These are phyloP conservation scores for Isatis tinctoria DNA, from an alignment of 345 rosid species.

Conservation along the genomic window DNA sequence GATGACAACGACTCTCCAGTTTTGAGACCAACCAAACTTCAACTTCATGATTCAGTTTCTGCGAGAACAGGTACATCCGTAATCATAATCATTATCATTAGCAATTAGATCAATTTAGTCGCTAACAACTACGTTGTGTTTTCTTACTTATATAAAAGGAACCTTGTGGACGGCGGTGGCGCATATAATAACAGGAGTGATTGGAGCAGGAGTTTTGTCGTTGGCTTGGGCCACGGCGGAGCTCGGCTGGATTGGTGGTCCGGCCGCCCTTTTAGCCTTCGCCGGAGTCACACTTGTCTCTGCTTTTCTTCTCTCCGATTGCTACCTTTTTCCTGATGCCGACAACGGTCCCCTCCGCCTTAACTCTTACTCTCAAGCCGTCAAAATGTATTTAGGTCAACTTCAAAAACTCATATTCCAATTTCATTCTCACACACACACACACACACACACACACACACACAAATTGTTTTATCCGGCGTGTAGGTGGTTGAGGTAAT, in stretches of 20 bases:
- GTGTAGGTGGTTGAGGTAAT: background rate
- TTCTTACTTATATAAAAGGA: constrained; percentile 31
- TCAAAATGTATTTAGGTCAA: constrained; percentile 47
- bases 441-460: too few relatives aligned
- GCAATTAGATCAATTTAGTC: background rate
- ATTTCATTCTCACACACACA: background rate
- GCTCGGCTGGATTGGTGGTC: constrained; percentile 78
- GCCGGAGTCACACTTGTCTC: constrained; percentile 50
- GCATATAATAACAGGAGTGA: constrained; percentile 71
- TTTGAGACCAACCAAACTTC: background rate
- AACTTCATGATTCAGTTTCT: constrained; percentile 17
- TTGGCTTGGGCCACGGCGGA: constrained; percentile 70
- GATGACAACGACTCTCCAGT: background rate
- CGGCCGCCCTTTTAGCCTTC: constrained; percentile 40
- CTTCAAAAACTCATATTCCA: background rate
- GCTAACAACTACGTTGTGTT: background rate
- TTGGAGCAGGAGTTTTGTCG: constrained; percentile 79
- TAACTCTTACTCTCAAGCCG: constrained; percentile 50
- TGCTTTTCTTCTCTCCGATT: constrained; percentile 44
- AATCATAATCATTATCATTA: background rate
- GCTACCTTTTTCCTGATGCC: constrained; percentile 56
- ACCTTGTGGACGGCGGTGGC: constrained; percentile 58
- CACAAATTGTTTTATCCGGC: background rate
- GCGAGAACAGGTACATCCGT: constrained; percentile 16
- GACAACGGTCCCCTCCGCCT: constrained; percentile 41